phyloP scores from a whole-genome alignment of 495 filamentous ascomycete genomes.

The Jackrogersella minutella region DNA sequence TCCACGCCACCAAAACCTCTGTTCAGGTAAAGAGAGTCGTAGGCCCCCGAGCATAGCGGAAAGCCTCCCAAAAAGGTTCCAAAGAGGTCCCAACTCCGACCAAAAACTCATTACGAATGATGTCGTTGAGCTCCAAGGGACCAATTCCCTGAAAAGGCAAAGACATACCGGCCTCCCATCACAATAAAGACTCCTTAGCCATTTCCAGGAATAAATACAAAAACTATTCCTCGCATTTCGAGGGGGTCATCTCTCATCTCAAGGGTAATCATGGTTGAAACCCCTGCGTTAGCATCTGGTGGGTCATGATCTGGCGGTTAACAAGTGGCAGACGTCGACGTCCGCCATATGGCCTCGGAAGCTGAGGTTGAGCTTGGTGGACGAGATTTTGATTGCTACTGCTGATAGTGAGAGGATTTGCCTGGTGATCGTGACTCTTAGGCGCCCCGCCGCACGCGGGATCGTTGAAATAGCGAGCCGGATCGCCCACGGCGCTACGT shows the following conservation, averaged over 20 bases:
- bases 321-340: constrained; percentile 43
- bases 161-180: not conserved
- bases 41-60: not conserved
- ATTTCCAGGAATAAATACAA: constrained; percentile 1
- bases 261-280: constrained; percentile 34
- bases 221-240: not conserved
- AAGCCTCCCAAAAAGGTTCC: constrained; percentile 12
- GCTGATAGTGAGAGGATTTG: not conserved
- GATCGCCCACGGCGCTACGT: constrained; percentile 36
- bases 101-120: constrained; percentile 21
- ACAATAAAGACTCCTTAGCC: not conserved
- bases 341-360: constrained; percentile 35
- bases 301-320: constrained; percentile 46
- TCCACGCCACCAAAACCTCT: not conserved
- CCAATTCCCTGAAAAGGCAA: not conserved
- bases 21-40: not conserved
- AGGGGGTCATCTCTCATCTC: not conserved
- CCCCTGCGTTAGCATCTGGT: constrained; percentile 45
- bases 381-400: constrained; percentile 14
- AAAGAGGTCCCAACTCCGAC: constrained; percentile 8
- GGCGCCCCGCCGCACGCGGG: constrained; percentile 16
- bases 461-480: constrained; percentile 45
- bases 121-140: not conserved
- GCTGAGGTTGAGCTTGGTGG: constrained; percentile 19
- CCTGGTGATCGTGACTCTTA: constrained; percentile 7